Evolutionary conservation across 768 basidiomycete genomes (phyloP), one percentile per base, ranked within the genome.

Genomic region (Rhodotorula babjevae): DNA sequence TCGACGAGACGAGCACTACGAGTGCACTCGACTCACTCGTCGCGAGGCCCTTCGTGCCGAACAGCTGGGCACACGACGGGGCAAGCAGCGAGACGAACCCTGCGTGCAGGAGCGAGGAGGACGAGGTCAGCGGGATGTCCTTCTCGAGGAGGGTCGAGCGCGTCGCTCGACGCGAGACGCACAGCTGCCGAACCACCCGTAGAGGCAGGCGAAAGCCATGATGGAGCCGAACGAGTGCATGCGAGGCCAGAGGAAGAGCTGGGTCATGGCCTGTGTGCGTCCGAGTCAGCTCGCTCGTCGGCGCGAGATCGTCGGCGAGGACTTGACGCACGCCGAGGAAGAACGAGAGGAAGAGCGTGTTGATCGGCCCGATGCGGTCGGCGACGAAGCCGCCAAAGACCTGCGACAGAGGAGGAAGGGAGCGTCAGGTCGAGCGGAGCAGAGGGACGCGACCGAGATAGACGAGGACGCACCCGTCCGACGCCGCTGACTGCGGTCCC

Each of bases 321-420:
- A 46, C 8, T 9, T 4, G 36, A 50, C 68, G 40, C 23, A 65
- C 69, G 3, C 71, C 71, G n/a, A 66, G 29, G 49, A 63, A 63
- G 61, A 72, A 72, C 2, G 65, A 67, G 40, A 75, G 49, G 46
- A 78, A 71, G 59, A 76, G 77, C 42, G 78, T 77, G 65, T 80
- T 80, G 57, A 80, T 61, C 1, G 79, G 78, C 1, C 79, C 79
- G 46, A 80, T 69, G 11, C 44, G 21, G 60, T 80, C 79, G 15
- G 79, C 75, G 5, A 79, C 71, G 58, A 73, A 70, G 11, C 79
- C 79, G 15, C 77, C 67, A n/a, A 67, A 63, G 49, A 62, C 49
- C 61, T 62, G 61, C 23, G 18, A 36, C 36, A 4, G 36, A 4
- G 57, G 12, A 40, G 14, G 3, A 16, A 12, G 12, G 2, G 27